phyloP scores from a whole-genome alignment of 2,329 filamentous ascomycete species.

The Sporothrix pseudoabietina region DNA sequence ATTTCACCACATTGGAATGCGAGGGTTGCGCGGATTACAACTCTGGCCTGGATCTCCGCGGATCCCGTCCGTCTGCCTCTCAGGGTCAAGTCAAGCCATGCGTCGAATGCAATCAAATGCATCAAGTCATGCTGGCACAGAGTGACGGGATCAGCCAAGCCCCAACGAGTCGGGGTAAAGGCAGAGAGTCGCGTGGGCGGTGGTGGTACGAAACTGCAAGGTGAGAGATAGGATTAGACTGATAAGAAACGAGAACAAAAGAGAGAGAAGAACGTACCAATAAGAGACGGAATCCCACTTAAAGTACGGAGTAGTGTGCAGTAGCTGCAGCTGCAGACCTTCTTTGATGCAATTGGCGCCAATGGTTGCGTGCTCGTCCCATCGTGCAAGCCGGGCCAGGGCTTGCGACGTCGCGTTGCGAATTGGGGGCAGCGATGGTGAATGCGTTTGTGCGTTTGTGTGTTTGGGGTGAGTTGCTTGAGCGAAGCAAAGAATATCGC shows the following conservation, averaged over 20 bases:
- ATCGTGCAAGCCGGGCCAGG: conserved; percentile 26
- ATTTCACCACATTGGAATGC: neutral
- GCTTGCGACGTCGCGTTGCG: conserved; percentile 28
- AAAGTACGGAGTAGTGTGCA: neutral
- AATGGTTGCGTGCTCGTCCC: conserved; percentile 30
- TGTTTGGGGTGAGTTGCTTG: neutral
- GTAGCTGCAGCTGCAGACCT: neutral
- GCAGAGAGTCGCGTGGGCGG: neutral
- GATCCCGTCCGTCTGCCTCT: neutral
- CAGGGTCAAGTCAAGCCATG: neutral
- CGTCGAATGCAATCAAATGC: neutral
- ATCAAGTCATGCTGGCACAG: neutral
- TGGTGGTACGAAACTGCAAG: neutral
- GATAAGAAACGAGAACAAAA: neutral
- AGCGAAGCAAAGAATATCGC: neutral
- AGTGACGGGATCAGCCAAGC: conserved; percentile 17
- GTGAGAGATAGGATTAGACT: neutral
- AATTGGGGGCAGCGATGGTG: conserved; percentile 28
- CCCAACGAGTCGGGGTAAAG: neutral
- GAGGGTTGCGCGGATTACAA: neutral
- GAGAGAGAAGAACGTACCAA: neutral
- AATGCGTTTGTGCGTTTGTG: neutral
- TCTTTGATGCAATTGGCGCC: conserved; percentile 31
- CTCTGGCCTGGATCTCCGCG: neutral
- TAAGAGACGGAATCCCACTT: neutral